Conservation (phyloP, 2,329 filamentous ascomycete genomes). For the Cordyceps cicadae region DNA sequence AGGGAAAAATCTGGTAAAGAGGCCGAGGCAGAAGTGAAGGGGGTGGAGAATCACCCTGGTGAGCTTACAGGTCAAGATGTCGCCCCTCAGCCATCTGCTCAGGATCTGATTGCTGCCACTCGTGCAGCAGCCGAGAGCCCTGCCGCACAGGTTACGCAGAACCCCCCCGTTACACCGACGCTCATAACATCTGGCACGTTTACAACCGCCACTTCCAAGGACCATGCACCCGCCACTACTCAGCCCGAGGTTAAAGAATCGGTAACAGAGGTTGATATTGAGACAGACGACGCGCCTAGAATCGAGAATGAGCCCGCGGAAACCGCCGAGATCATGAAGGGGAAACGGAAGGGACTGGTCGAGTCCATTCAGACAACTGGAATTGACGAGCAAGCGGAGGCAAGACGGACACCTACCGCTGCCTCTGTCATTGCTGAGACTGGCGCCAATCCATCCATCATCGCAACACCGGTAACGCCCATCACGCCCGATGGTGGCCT, state of each 20-base stretch:
- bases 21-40: not conserved
- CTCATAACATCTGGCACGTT: constrained; percentile 6
- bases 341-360: constrained; percentile 23
- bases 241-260: not conserved
- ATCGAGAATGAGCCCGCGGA: not conserved
- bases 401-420: constrained; percentile 31
- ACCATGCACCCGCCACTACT: not conserved
- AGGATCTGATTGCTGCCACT: constrained; percentile 19
- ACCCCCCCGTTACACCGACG: constrained; percentile 6
- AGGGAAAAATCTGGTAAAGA: not conserved
- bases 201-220: not conserved
- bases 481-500: not conserved
- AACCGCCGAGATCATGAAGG: not conserved
- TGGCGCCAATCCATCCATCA: not conserved
- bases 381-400: not conserved
- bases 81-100: constrained; percentile 19
- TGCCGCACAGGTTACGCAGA: constrained; percentile 1
- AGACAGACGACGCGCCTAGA: not conserved
- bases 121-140: constrained; percentile 15
- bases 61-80: not conserved
- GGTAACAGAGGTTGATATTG: not conserved
- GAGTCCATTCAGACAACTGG: constrained; percentile 55
- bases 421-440: constrained; percentile 26
- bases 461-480: constrained; percentile 8
- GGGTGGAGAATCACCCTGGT: not conserved